Evolutionary conservation across 2,329 filamentous ascomycete species (phyloP), one percentile per base, ranked within the genome.

Genomic region (Exophiala bonariae): DNA sequence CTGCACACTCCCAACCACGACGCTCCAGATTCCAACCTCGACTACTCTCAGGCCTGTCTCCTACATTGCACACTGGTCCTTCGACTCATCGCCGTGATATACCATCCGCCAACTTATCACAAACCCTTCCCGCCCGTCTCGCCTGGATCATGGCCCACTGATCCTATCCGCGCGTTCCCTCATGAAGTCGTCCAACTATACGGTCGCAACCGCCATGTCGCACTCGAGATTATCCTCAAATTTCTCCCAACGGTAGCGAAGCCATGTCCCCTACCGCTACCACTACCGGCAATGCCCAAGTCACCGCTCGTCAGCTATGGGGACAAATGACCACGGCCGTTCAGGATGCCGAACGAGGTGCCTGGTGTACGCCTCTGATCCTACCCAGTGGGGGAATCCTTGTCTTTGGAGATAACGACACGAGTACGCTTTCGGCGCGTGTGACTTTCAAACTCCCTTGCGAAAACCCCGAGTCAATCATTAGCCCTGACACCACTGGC

Each of bases 351-450:
- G 50, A 57, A 7, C 26, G 38, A n/a, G 43, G 35, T 13, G 63
- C 78, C 55, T 76, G 78, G 57, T 86, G 83, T 61, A 81, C 80
- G 16, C 80, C 82, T 20, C 81, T 83, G 60, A 76, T 79, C 18
- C 72, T 86, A 14, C 81, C 81, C 31, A 79, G 77, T 53, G 71
- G 76, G 58, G 82, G 71, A 9, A 59, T 67, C 16, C 55, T 76
- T 17, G 66, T 68, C 50, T 51, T 75, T 23, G 73, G 71, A 46
- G 60, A 64, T 16, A 66, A 67, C 28, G 66, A 61, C 38, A 61
- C 69, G 3, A 58, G 78, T 33, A 74, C 70, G 9, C 65, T 80
- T 39, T 66, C 64, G 3, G 64, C 71, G 41, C 71, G 77, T 63
- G 75, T 73, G 30, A 63, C 77, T 26, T 80, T 73, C 49, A 68